Percentiles rank a stretch among this genome's conserved stretches.
Evolutionary conservation across 208 protist genomes (phyloP).

Genomic region (Wallacemonas collosoma): DNA sequence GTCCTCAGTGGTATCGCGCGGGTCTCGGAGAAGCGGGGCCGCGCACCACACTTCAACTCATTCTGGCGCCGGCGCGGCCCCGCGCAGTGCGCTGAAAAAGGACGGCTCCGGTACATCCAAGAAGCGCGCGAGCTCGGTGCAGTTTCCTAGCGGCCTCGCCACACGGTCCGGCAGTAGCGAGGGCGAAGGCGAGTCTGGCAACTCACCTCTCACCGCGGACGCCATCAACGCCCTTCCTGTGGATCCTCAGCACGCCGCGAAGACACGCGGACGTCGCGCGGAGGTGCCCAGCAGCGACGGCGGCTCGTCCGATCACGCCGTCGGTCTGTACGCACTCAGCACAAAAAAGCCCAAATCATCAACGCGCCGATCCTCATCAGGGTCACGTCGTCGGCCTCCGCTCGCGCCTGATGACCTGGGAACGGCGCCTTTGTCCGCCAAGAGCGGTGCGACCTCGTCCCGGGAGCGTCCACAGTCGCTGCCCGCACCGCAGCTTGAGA

Average conservation of each 20-base stretch:
- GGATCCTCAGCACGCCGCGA: constrained; percentile 38
- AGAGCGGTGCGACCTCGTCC: not conserved
- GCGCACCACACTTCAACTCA: not conserved
- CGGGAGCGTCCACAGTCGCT: constrained; percentile 46
- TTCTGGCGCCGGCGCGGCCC: not conserved
- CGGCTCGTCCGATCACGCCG: constrained; percentile 20
- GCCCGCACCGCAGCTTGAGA: constrained; percentile 38
- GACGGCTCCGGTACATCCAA: constrained; percentile 30
- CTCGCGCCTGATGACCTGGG: not conserved
- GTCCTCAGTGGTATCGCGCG: constrained; percentile 52
- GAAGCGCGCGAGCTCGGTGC: constrained; percentile 61
- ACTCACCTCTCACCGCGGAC: constrained; percentile 62
- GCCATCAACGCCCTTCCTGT: constrained; percentile 54
- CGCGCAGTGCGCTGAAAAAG: constrained; percentile 54
- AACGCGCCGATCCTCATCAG: not conserved
- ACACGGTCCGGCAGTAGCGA: constrained; percentile 1
- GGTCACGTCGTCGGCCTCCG: constrained; percentile 12
- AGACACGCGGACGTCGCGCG: constrained; percentile 6
- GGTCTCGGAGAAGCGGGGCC: constrained; percentile 21
- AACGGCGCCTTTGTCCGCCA: too few species aligned
- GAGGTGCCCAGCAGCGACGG: constrained; percentile 3
- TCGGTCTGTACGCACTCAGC: constrained; percentile 37
- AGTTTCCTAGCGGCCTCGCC: constrained; percentile 45
- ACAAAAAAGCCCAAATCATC: not conserved
- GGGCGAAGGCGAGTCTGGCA: constrained; percentile 11